Evolutionary conservation across 1,284 basidiomycete genomes (phyloP), one percentile per base, ranked within the genome.

Genomic region (Lentinula novae-zelandiae): DNA sequence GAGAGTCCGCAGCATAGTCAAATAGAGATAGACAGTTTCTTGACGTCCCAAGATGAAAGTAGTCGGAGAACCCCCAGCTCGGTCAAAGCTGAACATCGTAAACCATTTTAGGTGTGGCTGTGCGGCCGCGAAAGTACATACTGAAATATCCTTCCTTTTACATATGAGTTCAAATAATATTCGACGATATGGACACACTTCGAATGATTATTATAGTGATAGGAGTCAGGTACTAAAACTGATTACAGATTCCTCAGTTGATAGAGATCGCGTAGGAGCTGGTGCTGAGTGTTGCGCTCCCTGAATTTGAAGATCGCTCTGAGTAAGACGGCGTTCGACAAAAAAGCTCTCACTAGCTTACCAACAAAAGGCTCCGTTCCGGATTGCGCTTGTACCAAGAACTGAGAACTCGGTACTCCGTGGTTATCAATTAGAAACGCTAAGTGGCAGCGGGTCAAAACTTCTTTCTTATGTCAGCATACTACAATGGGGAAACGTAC

Each of bases 301-400:
- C 72, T 72, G 38, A 17, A 34, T 38, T 40, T 38, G 12, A 38
- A 38, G 12, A 8, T 38, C 36, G 36, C 36, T 12, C 36, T 38
- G 36, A 38, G 4, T 12, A 12, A 38, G 3, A 38, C 12, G 36
- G 12, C 8, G 36, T 12, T 38, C 36, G 7, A 38, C 36, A 39
- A 57, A 8, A 7, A 3, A 27, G 27, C 27, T 27, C 27, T 27
- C 27, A 27, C 3, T 27, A 27, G 62, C 70, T 10, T 27, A 72
- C 72, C 71, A 50, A 70, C 62, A 60, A 73, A 73, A 6, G 72
- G 71, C 61, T 73, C 72, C 0, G 72, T 73, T 55, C 72, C 72
- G 15, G 52, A 42, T 54, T 60, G 58, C 20, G 58, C 58, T 48
- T 60, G 58, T 20, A 60, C 58, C 20, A 60, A 63, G 62, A 68